Base-by-base conservation (phyloP, 192 early-diverging fungal genomes). In the Backusella liffmaniae region DNA sequence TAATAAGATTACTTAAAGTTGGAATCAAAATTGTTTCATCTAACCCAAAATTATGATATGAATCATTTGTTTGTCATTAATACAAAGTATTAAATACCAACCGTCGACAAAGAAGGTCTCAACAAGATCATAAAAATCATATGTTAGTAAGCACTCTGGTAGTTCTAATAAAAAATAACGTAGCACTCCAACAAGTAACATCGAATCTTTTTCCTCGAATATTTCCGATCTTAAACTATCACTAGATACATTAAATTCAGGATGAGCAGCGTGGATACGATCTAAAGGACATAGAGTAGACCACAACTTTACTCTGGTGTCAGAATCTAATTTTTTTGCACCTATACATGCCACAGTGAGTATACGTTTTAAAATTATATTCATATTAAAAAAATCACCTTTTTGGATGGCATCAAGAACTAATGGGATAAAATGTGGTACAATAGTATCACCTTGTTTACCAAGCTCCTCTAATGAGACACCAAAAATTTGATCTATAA, bases 401-500 rank as follows among this genome's bases (percentile, higher is more conserved):
- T 92, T 88, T 66, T 80, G 73, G 39, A 94, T 87, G 4, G 87
- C 83, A 35, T 86, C 87, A 41, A 94, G 79, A 8, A 86, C 81
- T 77, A 89, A 86, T 51, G 83, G 82, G 0, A 91, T 84, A 41
- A 94, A 82, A 66, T 87, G 79, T 23, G 93, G 93, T 9, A 91
- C 86, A 70, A 79, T 83, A 72, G 87, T 86, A 44, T 87, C 82
- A 36, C 86, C 86, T 35, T 89, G 84, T 65, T 89, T 83, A 32
- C 87, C 84, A 66, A 90, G 86, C 75, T 92, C 90, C 26, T 90
- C 91, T 51, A 94, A 86, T 18, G 90, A 77, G 49, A 94, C 90
- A 32, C 92, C 93, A 85, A 94, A 94, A 23, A 91, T 83, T 86
- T 94, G 93, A 83, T 91, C 90, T 90, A 73, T 41, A 3, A 18